Base-by-base conservation (phyloP, 805 yeast species). In the Myxozyma kluyveri region DNA sequence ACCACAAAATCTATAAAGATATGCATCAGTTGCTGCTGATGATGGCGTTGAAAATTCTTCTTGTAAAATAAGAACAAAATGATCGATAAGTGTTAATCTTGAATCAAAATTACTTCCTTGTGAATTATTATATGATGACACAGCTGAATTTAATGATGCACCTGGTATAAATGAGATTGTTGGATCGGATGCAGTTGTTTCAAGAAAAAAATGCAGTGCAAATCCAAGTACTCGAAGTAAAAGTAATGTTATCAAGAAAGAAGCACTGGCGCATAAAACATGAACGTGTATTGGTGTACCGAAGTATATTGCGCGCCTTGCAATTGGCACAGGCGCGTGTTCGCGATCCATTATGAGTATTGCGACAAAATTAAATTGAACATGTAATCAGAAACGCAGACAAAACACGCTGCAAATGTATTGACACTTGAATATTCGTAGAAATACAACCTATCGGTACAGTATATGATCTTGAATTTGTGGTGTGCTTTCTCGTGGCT, bases 1-100 rank as follows among this genome's bases (percentile, higher is more conserved):
- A 14, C 56, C 56, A 39, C 56, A 50, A 32, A 51, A 38, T 3
- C 56, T 49, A 42, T 47, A 48, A 21, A 54, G 36, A 19, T 39
- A 45, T 5, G 48, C 56, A 23, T 48, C 52, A 6, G 52, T 36
- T 14, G 49, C 21, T 19, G 31, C 17, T n/a, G 27, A 3, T 21
- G 56, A 17, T 7, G 49, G 7, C 17, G 48, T 22, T 4, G 55
- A 29, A 23, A 54, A 51, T 31, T 54, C 59, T 17, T 47, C 50
- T 26, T 45, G 56, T 24, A 54, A 38, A 3, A 54, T 50, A 29
- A 19, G 27, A 19, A 51, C 59, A 26, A 54, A 51, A 22, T 51
- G 47, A 47, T 54, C 59, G 35, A 54, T 54, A 2, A 51, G 43
- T 9, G 54, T 50, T 4, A 37, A 26, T 18, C 21, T 47, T 17